Conservation (phyloP, 805 yeast genomes). For the Saccharomycopsis sp. region DNA sequence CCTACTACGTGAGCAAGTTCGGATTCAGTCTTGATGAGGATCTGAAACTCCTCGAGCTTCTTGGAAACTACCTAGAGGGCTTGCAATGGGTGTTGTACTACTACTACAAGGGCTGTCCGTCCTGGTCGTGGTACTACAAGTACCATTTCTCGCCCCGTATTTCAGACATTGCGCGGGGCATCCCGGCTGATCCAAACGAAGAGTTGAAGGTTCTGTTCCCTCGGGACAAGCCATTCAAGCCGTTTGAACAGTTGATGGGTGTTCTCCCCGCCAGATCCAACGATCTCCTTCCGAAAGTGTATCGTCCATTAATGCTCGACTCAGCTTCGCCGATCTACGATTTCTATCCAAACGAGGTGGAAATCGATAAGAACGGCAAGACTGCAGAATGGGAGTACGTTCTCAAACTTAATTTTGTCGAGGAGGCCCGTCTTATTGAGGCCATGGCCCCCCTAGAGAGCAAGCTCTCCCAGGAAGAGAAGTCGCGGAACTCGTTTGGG, state of each 20-base stretch:
- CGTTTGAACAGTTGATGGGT: conserved; percentile 95
- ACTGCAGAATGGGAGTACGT: conserved; percentile 98
- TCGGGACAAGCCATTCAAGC: conserved; percentile 73
- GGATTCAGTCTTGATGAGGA: conserved; percentile 58
- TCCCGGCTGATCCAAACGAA: conserved; percentile 26
- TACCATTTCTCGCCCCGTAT: conserved; percentile 94
- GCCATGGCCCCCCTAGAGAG: conserved; percentile 66
- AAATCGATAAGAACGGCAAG: conserved; percentile 87
- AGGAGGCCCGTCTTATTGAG: conserved; percentile 62
- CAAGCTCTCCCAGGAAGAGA: conserved; percentile 63
- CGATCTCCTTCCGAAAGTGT: conserved; percentile 66
- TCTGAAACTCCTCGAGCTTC: conserved; percentile 51
- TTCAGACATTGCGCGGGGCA: conserved; percentile 74
- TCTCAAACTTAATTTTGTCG: conserved; percentile 86
- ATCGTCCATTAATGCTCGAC: conserved; percentile 80
- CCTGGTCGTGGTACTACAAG: conserved; percentile 93
- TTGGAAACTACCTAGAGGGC: conserved; percentile 86
- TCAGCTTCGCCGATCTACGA: conserved; percentile 80
- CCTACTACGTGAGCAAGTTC: conserved; percentile 79
- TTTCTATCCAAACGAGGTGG: conserved; percentile 85
- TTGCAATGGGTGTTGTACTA: conserved; percentile 94
- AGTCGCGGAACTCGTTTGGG: conserved; percentile 69
- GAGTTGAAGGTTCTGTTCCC: conserved; percentile 57
- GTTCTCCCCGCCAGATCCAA: conserved; percentile 92
- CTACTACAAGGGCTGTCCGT: conserved; percentile 83